These are phyloP conservation scores for Carex arenaria DNA, from an alignment of 202 grass and related monocot species.

Conservation along the genomic window DNA sequence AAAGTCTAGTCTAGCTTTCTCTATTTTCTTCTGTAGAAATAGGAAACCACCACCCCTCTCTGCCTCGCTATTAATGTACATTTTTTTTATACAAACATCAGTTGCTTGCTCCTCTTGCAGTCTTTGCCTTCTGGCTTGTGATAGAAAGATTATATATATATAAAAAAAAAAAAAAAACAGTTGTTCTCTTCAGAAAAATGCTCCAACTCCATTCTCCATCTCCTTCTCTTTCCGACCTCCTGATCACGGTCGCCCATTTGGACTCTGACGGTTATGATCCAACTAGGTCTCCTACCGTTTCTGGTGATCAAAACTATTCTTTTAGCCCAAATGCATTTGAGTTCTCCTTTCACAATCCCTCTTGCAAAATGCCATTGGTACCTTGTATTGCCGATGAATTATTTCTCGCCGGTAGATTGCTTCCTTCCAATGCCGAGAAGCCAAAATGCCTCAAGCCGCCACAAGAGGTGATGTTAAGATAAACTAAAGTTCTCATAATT, in stretches of 20 bases:
- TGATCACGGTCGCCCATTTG: neutral
- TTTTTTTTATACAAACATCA: slow-evolving; percentile 5
- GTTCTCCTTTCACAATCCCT: slow-evolving; percentile 34
- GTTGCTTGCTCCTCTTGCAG: neutral
- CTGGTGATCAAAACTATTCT: neutral
- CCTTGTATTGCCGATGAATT: slow-evolving; percentile 25
- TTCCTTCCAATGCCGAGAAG: slow-evolving; percentile 10
- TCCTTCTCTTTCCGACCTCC: slow-evolving; percentile 16
- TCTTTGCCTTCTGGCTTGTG: neutral
- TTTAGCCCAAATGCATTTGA: slow-evolving; percentile 27
- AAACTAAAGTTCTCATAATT: neutral
- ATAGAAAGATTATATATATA: neutral
- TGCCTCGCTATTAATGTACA: neutral
- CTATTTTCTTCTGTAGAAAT: slow-evolving; percentile 7
- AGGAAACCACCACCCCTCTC: neutral
- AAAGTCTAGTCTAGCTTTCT: neutral
- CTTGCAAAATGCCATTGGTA: neutral
- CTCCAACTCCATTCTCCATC: neutral
- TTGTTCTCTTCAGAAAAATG: neutral
- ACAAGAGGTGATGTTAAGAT: neutral
- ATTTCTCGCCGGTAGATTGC: slow-evolving; percentile 4
- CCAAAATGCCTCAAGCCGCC: neutral
- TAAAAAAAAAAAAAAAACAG: neutral
- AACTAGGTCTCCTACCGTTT: neutral
- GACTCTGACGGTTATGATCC: neutral